Conservation (phyloP, 768 basidiomycete genomes). For the Calocera cornea region DNA sequence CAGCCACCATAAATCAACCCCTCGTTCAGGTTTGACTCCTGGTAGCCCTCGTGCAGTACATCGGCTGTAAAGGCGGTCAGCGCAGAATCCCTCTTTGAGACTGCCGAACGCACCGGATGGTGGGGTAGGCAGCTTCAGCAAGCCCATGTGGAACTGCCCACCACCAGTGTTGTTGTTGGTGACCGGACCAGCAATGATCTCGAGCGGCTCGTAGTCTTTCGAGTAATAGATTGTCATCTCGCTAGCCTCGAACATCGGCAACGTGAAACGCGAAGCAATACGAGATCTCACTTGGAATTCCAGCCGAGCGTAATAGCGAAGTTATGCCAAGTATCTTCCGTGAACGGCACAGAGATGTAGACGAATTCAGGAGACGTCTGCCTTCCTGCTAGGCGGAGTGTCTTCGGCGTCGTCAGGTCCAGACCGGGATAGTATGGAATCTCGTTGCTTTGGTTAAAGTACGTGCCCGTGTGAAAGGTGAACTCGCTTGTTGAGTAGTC, state of each 20-base stretch:
- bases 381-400: slow-evolving; percentile 24
- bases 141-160: slow-evolving; percentile 49
- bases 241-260: slow-evolving; percentile 4
- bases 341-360: slow-evolving; percentile 35
- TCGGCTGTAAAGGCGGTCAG: slow-evolving; percentile 20
- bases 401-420: slow-evolving; percentile 9
- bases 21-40: slow-evolving; percentile 38
- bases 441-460: slow-evolving; percentile 15
- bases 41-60: slow-evolving; percentile 45
- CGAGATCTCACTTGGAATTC: slow-evolving; percentile 23
- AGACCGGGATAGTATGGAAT: slow-evolving; percentile 4
- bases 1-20: slow-evolving; percentile 44
- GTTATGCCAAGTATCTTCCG: slow-evolving; percentile 39
- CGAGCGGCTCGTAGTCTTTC: slow-evolving; percentile 26
- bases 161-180: slow-evolving; percentile 34
- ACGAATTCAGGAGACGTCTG: slow-evolving; percentile 18
- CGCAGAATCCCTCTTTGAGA: neutral
- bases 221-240: slow-evolving; percentile 44
- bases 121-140: slow-evolving; percentile 37
- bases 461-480: slow-evolving; percentile 18
- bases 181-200: slow-evolving; percentile 31
- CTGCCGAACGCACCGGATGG: neutral
- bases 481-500: slow-evolving; percentile 9
- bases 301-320: slow-evolving; percentile 47
- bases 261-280: neutral